phyloP scores from a whole-genome alignment of 2,329 filamentous ascomycete genomes.

The Grosmannia penicillata region DNA sequence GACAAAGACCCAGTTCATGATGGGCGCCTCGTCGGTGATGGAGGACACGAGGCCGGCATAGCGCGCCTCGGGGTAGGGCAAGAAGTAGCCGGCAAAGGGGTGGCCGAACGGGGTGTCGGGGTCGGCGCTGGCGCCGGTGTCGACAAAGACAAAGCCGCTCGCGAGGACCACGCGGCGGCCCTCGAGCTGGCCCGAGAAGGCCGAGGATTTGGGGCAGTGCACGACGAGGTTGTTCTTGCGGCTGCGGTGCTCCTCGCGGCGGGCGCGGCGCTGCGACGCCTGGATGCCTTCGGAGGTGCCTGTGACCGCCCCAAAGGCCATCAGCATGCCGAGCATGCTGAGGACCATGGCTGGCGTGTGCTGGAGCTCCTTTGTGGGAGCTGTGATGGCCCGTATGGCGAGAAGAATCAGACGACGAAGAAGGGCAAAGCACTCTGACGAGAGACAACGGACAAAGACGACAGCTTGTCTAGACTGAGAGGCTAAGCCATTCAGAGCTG shows the following conservation, averaged over 20 bases:
- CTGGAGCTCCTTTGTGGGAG: background rate
- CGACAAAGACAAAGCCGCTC: slow-evolving; percentile 29
- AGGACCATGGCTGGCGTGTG: background rate
- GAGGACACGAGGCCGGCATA: slow-evolving; percentile 32
- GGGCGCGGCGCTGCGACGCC: slow-evolving; percentile 28
- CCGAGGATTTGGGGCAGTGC: slow-evolving; percentile 29
- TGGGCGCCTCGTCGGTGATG: slow-evolving; percentile 31
- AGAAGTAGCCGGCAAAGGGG: slow-evolving; percentile 40
- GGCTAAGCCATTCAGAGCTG: too few species aligned
- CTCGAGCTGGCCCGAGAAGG: slow-evolving; percentile 26
- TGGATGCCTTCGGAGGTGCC: slow-evolving; percentile 31
- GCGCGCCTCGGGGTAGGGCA: slow-evolving; percentile 38
- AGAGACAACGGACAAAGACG: too few species aligned
- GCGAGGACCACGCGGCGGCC: slow-evolving; percentile 29
- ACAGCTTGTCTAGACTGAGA: too few species aligned
- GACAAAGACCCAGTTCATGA: slow-evolving; percentile 36
- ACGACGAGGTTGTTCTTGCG: slow-evolving; percentile 32
- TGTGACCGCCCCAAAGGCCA: slow-evolving; percentile 27
- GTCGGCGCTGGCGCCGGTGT: slow-evolving; percentile 22
- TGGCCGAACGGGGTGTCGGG: slow-evolving; percentile 23
- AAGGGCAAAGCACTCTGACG: too few species aligned
- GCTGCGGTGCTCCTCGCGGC: slow-evolving; percentile 30
- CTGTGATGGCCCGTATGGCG: too few species aligned
- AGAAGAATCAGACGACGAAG: too few species aligned
- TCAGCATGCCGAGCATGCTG: slow-evolving; percentile 17